Evolutionary conservation across 805 yeast species (phyloP), one percentile per base, ranked within the genome.

Genomic region (Saccharomyces eubayanus): DNA sequence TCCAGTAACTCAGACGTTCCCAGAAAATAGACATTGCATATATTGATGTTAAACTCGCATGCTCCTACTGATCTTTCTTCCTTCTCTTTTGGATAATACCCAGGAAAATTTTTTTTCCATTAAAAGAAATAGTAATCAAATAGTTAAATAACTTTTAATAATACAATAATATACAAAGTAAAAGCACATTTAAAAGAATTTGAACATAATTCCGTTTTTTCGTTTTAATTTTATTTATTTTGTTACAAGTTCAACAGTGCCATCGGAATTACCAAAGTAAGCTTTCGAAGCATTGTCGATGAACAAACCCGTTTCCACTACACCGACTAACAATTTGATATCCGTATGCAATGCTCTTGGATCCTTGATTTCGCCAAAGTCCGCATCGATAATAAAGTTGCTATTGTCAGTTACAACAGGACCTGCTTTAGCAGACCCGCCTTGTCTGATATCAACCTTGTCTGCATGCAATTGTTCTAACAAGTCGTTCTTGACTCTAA

Each of bases 341-440:
- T 81, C 69, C 36, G 67, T 57, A 68, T 91, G 91, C 60, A 94
- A 78, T 11, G 60, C 63, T 31, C 63, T 67, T 21, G 82, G 80
- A 52, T 74, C 67, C 46, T 74, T 69, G 51, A 94, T 82, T 56
- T 79, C 80, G 46, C 96, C 97, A 66, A 94, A 92, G 67, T 90
- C 89, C 31, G 96, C 96, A 71, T 94, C 99, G 56, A 94, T 81
- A 59, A 94, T 79, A 67, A 90, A 89, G 71, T 91, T 94, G 71
- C 91, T 90, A 73, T 94, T 94, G 70, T 94, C 99, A 30, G 99
- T 92, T 59, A 94, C 86, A 24, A 90, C 84, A 10, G 99, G 98
- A 28, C 99, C 99, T 9, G 99, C 99, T 73, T 94, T 94, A 29
- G 95, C 91, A 50, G 84, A 74, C 12, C 88, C 89, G 51, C 98